Evolutionary conservation across 1,139 yeast species (phyloP), one percentile per base, ranked within the genome.

Genomic region (Yamadazyma blattariae): DNA sequence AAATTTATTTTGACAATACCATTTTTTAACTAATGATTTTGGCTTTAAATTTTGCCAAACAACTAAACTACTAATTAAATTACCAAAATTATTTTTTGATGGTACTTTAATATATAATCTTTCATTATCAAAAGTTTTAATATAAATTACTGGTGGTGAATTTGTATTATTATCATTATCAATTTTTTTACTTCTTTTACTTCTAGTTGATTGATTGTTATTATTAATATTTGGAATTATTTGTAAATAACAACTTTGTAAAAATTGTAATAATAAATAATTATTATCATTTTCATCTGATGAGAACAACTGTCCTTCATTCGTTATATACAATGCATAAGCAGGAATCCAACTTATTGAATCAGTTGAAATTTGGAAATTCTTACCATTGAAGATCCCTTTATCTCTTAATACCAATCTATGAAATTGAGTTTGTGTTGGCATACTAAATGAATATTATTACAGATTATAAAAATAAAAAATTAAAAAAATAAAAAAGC

Each of bases 31-130:
- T 12, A 82, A 54, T 0, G 88, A 86, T 27, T 59, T 66, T 2
- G 82, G 78, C 41, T 66, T 72, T 46, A 82, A 51, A 32, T 73
- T 67, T 45, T 80, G 83, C 92, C 94, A 83, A 31, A 80, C 74
- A 24, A 79, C 51, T 31, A 82, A 57, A 16, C 73, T 53, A 29
- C 77, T 62, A n/a, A 82, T 45, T 21, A 82, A 52, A 33, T 64
- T 62, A 23, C 74, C 66, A 41, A 80, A 79, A 27, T 60, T 64
- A n/a, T 56, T 41, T 39, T 62, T 68, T 18, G 73, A 64, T 2
- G 65, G 53, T 7, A 76, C 61, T 36, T 64, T 68, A 34, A 81
- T 56, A 48, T 66, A 77, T 10, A 77, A 54, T 36, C 64, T 67
- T 27, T 67, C 74, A 41, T 70, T 70, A 43, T 69, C 70, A 46